Percentiles rank a stretch among this genome's conserved stretches.
Conservation (phyloP, 208 protist genomes). For the Trypanosomatidae sp. region DNA sequence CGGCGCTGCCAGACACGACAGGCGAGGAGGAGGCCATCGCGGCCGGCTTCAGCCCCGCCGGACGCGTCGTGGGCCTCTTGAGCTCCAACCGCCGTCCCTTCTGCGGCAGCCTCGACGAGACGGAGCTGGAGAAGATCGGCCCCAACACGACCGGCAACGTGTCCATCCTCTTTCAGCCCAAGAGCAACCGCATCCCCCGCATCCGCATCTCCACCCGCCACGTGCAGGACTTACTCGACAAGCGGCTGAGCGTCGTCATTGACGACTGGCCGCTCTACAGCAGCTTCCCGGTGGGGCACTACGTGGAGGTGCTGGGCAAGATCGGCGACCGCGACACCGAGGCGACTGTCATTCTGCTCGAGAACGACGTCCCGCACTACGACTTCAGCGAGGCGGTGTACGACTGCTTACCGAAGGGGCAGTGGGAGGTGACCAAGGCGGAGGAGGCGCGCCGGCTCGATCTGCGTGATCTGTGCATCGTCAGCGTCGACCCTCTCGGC, state of each 20-base stretch:
- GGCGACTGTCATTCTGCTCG: conserved; percentile 91
- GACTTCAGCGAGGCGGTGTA: conserved; percentile 91
- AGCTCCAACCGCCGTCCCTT: conserved; percentile 66
- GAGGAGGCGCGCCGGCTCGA: conserved; percentile 81
- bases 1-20: conserved; percentile 23
- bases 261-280: conserved; percentile 92
- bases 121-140: conserved; percentile 57
- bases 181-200: conserved; percentile 85
- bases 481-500: conserved; percentile 96
- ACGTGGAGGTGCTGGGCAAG: conserved; percentile 91
- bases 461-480: conserved; percentile 86
- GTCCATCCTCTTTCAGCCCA: conserved; percentile 87
- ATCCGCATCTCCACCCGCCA: conserved; percentile 88
- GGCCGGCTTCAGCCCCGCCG: conserved; percentile 60
- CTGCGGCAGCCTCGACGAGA: conserved; percentile 86
- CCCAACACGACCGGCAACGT: conserved; percentile 47
- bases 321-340: conserved; percentile 95
- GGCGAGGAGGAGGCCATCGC: conserved; percentile 61
- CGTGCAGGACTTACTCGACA: conserved; percentile 78
- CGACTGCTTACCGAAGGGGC: conserved; percentile 85
- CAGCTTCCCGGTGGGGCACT: conserved; percentile 94
- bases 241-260: conserved; percentile 94
- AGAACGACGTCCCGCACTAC: conserved; percentile 93
- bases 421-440: conserved; percentile 81
- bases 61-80: conserved; percentile 75